Evolutionary conservation across 1,139 yeast genomes (phyloP), one percentile per base, ranked within the genome.

Genomic region (Arxiozyma bovina): DNA sequence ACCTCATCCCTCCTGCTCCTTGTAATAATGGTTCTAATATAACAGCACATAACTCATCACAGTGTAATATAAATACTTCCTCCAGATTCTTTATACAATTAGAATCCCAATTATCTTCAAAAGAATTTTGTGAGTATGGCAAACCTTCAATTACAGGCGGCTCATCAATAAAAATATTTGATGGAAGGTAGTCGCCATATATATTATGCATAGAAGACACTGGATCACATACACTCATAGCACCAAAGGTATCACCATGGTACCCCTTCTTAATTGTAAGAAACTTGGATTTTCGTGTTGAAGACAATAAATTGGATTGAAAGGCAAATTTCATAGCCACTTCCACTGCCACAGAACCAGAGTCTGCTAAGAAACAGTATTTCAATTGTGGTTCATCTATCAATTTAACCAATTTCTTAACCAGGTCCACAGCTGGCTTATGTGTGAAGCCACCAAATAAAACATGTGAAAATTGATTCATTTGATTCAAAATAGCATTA

Each of bases 311-410:
- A 9, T 63, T 58, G 45, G 58, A 58, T 45, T 63, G 83, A 57
- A 77, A 73, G 50, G 75, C 74, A 63, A 79, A 73, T 67, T 78
- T 79, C 71, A 79, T 63, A 11, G 81, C 79, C 60, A 76, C 75
- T 63, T 79, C 83, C 59, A 78, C 78, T 22, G 81, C 73, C 63
- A 79, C 83, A n/a, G 82, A 77, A 17, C 83, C 83, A 8, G 82
- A 78, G 52, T 66, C 69, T 1, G 71, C 70, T n/a, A 69, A 53
- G 53, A 70, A 70, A 18, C 66, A 61, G 42, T 64, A 62, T 11
- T 67, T 63, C 42, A 70, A 55, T 21, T 61, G 53, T 1, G 57
- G 51, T 46, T 59, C 60, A 52, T 65, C 62, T 7, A 69, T 63
- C 57, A 69, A 54, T 12, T 56, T 55, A 7, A 68, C 41, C 21